Conservation (phyloP, 2,329 filamentous ascomycete species). For the Zymoseptoria ardabiliae region DNA sequence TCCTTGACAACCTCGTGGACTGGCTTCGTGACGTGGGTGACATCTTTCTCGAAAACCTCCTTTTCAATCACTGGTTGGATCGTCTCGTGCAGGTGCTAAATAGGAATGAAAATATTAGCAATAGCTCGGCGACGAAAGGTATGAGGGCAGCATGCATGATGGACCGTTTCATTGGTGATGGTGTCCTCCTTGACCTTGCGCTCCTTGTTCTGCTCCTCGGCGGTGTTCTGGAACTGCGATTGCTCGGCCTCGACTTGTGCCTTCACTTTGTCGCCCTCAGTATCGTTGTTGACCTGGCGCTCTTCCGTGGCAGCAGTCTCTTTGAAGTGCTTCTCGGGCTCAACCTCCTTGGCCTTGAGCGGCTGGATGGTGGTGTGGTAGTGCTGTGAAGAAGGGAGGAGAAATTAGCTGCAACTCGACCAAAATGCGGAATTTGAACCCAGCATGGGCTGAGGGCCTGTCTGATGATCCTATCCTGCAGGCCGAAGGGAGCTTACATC, state of each 20-base stretch:
- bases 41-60: conserved; percentile 18
- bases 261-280: conserved; percentile 13
- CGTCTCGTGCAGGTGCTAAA: not conserved
- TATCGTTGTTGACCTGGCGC: conserved; percentile 16
- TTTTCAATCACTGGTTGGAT: conserved; percentile 25
- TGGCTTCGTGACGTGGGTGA: conserved; percentile 22
- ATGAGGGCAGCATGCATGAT: conserved; percentile 9
- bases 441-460: not conserved
- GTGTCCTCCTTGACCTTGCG: conserved; percentile 10
- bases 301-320: conserved; percentile 16
- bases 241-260: conserved; percentile 14
- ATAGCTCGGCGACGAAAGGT: too few relatives aligned
- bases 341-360: conserved; percentile 16
- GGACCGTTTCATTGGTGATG: conserved; percentile 18
- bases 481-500: conserved; percentile 9
- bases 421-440: too few relatives aligned
- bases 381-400: conserved; percentile 7
- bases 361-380: conserved; percentile 26
- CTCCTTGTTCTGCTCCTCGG: conserved; percentile 12
- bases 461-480: conserved; percentile 16
- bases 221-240: conserved; percentile 13
- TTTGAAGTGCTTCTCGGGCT: conserved; percentile 14
- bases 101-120: not conserved
- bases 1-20: conserved; percentile 22
- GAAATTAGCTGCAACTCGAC: not conserved